These are phyloP conservation scores for Leishmania tropica DNA, from an alignment of 208 protist genomes.

Conservation along the genomic window DNA sequence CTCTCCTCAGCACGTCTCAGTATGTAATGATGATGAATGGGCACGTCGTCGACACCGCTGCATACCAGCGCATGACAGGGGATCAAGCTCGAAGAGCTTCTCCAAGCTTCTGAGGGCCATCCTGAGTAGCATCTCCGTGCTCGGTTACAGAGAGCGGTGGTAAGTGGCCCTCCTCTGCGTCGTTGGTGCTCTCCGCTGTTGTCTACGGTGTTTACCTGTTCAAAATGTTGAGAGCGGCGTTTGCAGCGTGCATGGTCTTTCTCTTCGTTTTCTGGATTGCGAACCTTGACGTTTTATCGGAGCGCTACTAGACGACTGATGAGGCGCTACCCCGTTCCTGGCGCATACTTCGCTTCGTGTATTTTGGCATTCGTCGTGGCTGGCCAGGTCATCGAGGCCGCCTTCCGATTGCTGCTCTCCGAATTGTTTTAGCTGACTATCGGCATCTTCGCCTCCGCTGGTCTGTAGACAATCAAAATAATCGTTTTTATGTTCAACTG, in stretches of 20 bases:
- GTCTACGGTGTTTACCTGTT: constrained; percentile 37
- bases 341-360: constrained; percentile 38
- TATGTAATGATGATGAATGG: constrained; percentile 47
- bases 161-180: constrained; percentile 44
- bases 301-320: constrained; percentile 51
- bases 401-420: constrained; percentile 41
- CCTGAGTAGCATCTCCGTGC: constrained; percentile 40
- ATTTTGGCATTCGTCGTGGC: constrained; percentile 41
- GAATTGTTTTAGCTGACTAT: constrained; percentile 30
- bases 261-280: constrained; percentile 35
- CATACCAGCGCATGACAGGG: constrained; percentile 39
- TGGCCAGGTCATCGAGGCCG: constrained; percentile 29
- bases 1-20: constrained; percentile 24
- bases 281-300: constrained; percentile 49
- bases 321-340: constrained; percentile 25
- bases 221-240: constrained; percentile 24
- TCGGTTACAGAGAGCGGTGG: constrained; percentile 54
- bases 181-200: constrained; percentile 24
- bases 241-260: constrained; percentile 40
- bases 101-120: constrained; percentile 46
- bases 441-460: constrained; percentile 33
- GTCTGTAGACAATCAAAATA: constrained; percentile 23
- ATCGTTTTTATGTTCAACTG: constrained; percentile 55
- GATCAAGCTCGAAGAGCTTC: constrained; percentile 42
- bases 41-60: constrained; percentile 15